Evolutionary conservation across 805 yeast species (phyloP).

Genomic region (Komagataella kurtzmanii): DNA sequence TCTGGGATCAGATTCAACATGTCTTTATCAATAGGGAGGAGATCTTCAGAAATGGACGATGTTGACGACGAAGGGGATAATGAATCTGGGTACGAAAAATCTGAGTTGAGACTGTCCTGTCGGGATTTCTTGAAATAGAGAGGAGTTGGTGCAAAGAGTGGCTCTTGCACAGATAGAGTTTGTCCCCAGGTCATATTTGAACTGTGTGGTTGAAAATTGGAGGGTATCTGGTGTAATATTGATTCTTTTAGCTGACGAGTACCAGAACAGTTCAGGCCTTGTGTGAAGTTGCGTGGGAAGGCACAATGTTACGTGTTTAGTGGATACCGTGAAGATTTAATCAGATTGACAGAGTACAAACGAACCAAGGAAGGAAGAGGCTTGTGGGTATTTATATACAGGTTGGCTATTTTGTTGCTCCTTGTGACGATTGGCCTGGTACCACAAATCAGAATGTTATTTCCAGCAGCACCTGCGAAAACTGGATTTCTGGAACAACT

Average conservation of each 20-base stretch:
- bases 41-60: background rate
- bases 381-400: background rate
- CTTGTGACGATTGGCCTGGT: background rate
- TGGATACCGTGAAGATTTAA: background rate
- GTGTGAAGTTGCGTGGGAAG: background rate
- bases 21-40: conserved; percentile 1
- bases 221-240: background rate
- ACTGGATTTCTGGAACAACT: background rate
- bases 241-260: background rate
- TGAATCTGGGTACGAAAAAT: background rate
- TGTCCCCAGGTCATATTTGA: background rate
- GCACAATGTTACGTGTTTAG: background rate
- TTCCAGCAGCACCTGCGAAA: background rate
- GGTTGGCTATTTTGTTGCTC: background rate
- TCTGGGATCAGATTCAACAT: conserved; percentile 14
- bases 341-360: background rate
- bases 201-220: background rate
- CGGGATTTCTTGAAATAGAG: background rate
- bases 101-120: background rate
- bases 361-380: background rate
- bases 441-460: background rate
- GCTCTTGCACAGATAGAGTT: background rate
- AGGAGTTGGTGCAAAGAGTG: background rate
- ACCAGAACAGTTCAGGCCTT: too few species aligned
- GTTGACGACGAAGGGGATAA: background rate